Percentiles rank a stretch among this genome's conserved stretches.
phyloP scores from a whole-genome alignment of 2,329 filamentous ascomycete species.

The Pseudocercospora macadamiae region DNA sequence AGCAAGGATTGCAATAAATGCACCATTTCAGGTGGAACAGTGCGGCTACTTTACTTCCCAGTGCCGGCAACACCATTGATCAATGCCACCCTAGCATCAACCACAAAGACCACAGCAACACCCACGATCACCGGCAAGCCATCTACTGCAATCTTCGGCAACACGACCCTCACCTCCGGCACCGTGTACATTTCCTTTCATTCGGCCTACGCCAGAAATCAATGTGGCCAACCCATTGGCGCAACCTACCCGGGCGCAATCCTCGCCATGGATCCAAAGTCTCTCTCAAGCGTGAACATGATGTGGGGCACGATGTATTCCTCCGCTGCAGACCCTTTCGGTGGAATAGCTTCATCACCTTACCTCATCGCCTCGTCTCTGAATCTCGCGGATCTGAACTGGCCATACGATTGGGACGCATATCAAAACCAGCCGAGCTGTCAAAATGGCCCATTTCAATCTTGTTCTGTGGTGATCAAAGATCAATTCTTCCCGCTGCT shows the following conservation, averaged over 20 bases:
- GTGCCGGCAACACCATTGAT: not conserved
- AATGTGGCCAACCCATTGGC: conserved; percentile 23
- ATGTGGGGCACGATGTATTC: conserved; percentile 9
- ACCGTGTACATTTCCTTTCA: conserved; percentile 28
- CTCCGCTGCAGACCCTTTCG: conserved; percentile 13
- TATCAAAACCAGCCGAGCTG: conserved; percentile 8
- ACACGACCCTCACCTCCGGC: conserved; percentile 25
- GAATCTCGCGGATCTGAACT: conserved; percentile 12
- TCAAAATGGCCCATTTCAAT: no score
- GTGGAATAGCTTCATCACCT: not conserved
- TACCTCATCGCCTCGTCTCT: not conserved
- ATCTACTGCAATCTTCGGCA: conserved; percentile 21
- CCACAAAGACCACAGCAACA: conserved; percentile 1
- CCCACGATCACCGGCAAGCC: not conserved
- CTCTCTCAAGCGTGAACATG: conserved; percentile 15
- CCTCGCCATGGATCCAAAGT: conserved; percentile 15
- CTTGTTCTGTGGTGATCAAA: not conserved
- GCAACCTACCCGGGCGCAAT: conserved; percentile 24
- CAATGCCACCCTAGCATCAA: not conserved
- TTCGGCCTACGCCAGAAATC: conserved; percentile 25
- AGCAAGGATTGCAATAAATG: conserved; percentile 14
- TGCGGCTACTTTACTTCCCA: conserved; percentile 26
- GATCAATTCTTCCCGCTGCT: conserved; percentile 6
- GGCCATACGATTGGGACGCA: conserved; percentile 6
- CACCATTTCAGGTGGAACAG: conserved; percentile 23